A percentile compares a stretch with the other conserved stretches of the same genome.
phyloP scores from a whole-genome alignment of 2,329 filamentous ascomycete species.

The Fusarium sp. region DNA sequence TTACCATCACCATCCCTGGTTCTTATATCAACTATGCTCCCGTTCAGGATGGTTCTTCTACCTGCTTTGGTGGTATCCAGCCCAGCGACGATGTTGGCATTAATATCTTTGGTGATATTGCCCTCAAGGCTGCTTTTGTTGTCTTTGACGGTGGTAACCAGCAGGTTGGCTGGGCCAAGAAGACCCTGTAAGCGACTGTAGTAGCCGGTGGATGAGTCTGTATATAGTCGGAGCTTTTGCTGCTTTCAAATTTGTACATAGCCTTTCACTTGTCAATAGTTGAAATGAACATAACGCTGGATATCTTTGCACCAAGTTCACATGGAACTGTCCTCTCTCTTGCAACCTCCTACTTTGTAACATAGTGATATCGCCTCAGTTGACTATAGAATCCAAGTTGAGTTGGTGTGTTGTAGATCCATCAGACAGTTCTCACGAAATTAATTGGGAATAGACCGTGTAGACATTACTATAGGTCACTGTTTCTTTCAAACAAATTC shows the following conservation, averaged over 20 bases:
- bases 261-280: neutral
- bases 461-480: too few relatives aligned
- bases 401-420: too few relatives aligned
- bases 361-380: neutral
- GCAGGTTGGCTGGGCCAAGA: slow-evolving; percentile 40
- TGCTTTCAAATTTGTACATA: neutral
- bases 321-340: rapidly evolving
- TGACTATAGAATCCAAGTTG: neutral
- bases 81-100: slow-evolving; percentile 57
- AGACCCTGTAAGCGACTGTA: slow-evolving; percentile 7
- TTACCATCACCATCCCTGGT: slow-evolving; percentile 68
- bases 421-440: too few relatives aligned
- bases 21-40: slow-evolving; percentile 66
- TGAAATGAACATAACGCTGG: neutral
- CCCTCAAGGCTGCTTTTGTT: slow-evolving; percentile 71
- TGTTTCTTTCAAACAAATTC: too few relatives aligned
- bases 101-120: slow-evolving; percentile 73
- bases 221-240: neutral
- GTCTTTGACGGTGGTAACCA: slow-evolving; percentile 61
- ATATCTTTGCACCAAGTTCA: neutral
- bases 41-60: slow-evolving; percentile 57
- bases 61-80: slow-evolving; percentile 78
- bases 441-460: too few relatives aligned
- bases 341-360: neutral
- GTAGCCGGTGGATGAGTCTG: neutral